Evolutionary conservation across 75 land plant species (phyloP).

Genomic region (Larix kaempferi): DNA sequence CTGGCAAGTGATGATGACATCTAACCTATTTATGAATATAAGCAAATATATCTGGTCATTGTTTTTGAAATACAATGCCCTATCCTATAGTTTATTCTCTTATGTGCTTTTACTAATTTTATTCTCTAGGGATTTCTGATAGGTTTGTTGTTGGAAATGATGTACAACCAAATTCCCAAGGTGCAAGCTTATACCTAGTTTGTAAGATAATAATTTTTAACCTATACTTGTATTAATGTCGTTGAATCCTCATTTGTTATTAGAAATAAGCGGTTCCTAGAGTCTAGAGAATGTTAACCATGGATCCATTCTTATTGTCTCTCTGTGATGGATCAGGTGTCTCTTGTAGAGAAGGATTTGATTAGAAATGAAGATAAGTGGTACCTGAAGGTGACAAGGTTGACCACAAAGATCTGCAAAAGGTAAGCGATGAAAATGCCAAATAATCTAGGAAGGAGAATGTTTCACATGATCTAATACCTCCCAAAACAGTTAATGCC

Average conservation of each 20-base stretch:
- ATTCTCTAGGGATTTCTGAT: neutral
- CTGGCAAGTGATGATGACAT: neutral
- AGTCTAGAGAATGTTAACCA: neutral
- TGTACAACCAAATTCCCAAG: neutral
- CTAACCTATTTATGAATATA: neutral
- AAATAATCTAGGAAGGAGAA: constrained; percentile 3
- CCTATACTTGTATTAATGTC: neutral
- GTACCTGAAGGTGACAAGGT: neutral
- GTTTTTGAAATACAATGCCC: neutral
- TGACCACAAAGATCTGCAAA: neutral
- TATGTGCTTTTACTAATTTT: neutral
- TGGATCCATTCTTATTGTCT: neutral
- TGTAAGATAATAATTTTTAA: neutral
- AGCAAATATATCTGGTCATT: neutral
- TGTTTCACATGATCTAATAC: neutral
- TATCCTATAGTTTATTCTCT: neutral
- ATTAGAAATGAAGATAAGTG: neutral
- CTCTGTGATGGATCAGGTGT: neutral
- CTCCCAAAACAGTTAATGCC: neutral
- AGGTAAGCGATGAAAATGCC: neutral
- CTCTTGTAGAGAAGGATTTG: neutral
- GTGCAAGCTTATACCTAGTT: neutral
- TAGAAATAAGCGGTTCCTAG: neutral
- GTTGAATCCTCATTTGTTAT: neutral
- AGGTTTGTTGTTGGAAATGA: neutral